Base-by-base conservation (phyloP, 495 filamentous ascomycete species). In the Aspergillus hancockii region DNA sequence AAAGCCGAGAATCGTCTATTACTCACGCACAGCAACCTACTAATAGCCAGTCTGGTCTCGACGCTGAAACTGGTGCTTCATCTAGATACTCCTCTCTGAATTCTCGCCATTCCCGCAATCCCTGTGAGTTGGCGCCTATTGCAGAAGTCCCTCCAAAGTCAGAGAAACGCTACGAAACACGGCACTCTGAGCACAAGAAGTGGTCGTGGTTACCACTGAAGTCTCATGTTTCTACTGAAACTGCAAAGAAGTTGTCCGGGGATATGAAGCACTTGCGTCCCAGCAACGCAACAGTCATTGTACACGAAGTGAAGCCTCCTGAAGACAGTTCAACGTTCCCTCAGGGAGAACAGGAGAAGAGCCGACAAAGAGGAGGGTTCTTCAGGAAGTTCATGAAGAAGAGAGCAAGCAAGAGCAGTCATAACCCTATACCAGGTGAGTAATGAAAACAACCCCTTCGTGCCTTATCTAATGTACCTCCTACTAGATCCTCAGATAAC, bases 191-290 rank as follows among this genome's bases (percentile, higher is more conserved):
- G 40, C 55, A 58, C 45, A 88, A 87, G 70, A 88, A 83, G 40
- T 79, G 83, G 62, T 82, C 81, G 2, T 91, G 87, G 88, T 88
- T 90, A 66, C 86, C 79, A 51, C 81, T 84, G 3, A 71, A 76
- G 28, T 80, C 80, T 5, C 83, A 83, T 34, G 67, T 71, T 1
- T 68, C 67, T 7, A 70, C 71, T 1, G 71, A 68, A 6, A 52
- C 67, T 5, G 58, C 58, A 8, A n/a, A 52, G 12, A 63, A 64
- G 19, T 34, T 58, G 9, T 45, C 49, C 10, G 69, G 63, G 57
- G 62, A 67, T 8, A 22, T 19, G 3, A 59, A 62, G 22, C 63
- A 62, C 5, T 58, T 73, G 4, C 63, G 68, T 10, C 65, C 71
- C 0, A 71, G 63, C 22, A 60, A 59, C 18, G 70, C 57, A 2